Base-by-base conservation (phyloP, 805 yeast genomes). In the Tetrapisispora iriomotensis region DNA sequence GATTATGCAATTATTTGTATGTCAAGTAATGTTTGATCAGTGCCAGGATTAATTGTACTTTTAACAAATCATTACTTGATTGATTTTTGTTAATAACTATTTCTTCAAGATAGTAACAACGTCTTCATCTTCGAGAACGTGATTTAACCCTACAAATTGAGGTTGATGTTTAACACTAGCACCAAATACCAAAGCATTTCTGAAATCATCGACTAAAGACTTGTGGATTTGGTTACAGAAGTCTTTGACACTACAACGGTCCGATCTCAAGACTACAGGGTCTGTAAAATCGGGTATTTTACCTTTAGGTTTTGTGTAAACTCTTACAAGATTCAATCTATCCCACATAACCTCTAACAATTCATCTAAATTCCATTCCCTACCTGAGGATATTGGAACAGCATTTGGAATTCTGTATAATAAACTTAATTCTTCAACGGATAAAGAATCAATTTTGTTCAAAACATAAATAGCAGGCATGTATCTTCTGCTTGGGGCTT, bases 361-460 rank as follows among this genome's bases (percentile, higher is more conserved):
- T 64, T 90, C 97, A 63, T 92, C 98, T 57, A 92, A 68, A 59
- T 92, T 92, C 98, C 98, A 92, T 49, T 94, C 95, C 58, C 82
- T 74, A 46, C 94, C 97, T 7, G 96, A 82, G 8, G 96, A 84
- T 45, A 92, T 90, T 29, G 98, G 98, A 37, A 92, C 94, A 7
- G 97, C 96, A 64, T 92, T 79, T 37, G 98, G 98, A 52, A 92
- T 92, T 59, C 92, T 77, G 68, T 84, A 82, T 45, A 92, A 65
- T 43, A 92, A 66, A 50, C 92, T 95, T 50, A 92, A 74, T 62
- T 92, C 99, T 65, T 92, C 94, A 39, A 90, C 73, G 7, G 96
- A 82, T 58, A 92, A 82, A 9, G 96, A 80, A 64, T 92, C 99
- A 56, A 92, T 90, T 66, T 92, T 92, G 72, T 92, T 92, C 57